Evolutionary conservation across 2,329 filamentous ascomycete species (phyloP), one percentile per base, ranked within the genome.

Genomic region (Aureobasidium pullulans): DNA sequence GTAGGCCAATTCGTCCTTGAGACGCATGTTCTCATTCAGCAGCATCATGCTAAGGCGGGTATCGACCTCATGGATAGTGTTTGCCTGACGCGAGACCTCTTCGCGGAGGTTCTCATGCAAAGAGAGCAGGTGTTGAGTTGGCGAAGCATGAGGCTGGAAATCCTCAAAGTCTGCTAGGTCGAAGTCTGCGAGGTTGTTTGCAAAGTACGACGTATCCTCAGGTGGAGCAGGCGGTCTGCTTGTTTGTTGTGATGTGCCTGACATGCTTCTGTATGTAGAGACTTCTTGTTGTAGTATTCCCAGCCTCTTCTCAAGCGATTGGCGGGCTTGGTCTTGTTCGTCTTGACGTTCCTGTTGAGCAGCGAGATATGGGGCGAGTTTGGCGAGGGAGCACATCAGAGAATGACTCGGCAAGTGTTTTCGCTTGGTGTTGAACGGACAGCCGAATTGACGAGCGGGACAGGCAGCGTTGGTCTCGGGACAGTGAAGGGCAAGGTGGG

Each of bases 1-100:
- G 65, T 84, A 83, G 10, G 82, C 76, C 72, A 85, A 79, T 61
- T 86, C 83, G 64, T 85, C 83, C 61, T 84, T 82, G 52, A 81
- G 76, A 3, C 83, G 80, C 34, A 85, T 75, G 48, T 78, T 83
- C 67, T 86, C 83, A 64, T 84, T 86, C 72, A 85, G 78, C 42
- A 83, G 79, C 61, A 82, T 79, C 81, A 86, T 83, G 68, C 76
- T 83, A 39, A 81, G 79, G 37, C 82, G 79, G 48, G 80, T 82
- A 62, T 86, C 84, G 43, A 85, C 75, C 59, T 85, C 82, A 3
- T 78, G 77, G 9, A 86, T 73, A 2, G 80, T 79, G 54, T 77
- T 75, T 13, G 78, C 77, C 31, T 84, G 74, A 50, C 81, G 80
- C 16, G 73, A 72, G 50, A 85, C 78, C 67, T 85, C 83, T 46